A percentile compares a stretch with the other conserved stretches of the same genome.
These are phyloP conservation scores for Heritiera littoralis DNA, from an alignment of 345 rosid genomes.

Conservation along the genomic window DNA sequence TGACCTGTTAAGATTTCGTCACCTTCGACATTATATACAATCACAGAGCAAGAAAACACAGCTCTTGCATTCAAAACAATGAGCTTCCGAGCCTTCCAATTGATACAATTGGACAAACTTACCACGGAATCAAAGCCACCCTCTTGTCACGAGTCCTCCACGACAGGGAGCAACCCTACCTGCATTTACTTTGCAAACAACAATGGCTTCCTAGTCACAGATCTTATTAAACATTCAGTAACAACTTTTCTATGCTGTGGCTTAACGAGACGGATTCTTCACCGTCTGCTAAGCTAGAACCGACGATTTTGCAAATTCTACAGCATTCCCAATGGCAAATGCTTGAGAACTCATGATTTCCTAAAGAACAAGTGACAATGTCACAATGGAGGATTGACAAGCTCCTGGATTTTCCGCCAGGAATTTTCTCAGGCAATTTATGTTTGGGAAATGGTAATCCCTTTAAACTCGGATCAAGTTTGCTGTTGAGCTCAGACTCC, in stretches of 20 bases:
- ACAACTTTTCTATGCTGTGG: not conserved
- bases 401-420: not conserved
- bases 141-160: not conserved
- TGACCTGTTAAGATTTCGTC: not conserved
- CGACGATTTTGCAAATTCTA: not conserved
- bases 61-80: slow-evolving; percentile 13
- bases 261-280: not conserved
- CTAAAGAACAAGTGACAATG: not conserved
- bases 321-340: slow-evolving; percentile 10
- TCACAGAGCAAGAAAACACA: slow-evolving; percentile 6
- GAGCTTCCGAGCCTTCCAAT: not conserved
- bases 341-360: not conserved
- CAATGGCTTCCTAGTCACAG: not conserved
- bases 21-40: not conserved
- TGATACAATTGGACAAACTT: not conserved
- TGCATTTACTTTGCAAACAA: slow-evolving; percentile 12
- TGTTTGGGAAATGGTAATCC: not conserved
- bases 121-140: slow-evolving; percentile 13
- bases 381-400: not conserved
- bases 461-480: not conserved
- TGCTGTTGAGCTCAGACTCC: not conserved
- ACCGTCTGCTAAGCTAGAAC: not conserved
- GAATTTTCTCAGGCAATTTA: not conserved
- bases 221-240: not conserved
- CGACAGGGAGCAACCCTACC: not conserved